Conservation (phyloP, 1,284 basidiomycete species). For the Papiliotrema laurentii region DNA sequence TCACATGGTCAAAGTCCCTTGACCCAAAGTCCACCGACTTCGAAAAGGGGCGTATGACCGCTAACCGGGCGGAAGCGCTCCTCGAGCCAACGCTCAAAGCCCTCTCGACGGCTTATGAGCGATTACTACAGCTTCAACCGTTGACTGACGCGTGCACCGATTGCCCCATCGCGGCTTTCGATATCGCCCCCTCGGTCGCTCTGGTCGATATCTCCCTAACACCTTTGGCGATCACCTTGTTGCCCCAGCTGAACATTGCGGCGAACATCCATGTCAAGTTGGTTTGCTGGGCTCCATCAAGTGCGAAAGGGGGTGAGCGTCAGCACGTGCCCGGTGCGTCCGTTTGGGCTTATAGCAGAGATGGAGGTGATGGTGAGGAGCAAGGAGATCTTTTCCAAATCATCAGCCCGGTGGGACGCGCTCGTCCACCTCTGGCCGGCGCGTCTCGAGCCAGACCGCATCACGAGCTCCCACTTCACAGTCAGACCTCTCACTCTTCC, state of each 20-base stretch:
- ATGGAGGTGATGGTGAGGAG: not conserved
- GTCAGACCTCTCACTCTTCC: too few species aligned
- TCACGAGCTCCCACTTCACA: too few species aligned
- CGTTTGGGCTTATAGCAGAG: too few species aligned
- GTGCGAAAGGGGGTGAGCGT: not conserved
- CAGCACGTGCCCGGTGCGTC: too few species aligned
- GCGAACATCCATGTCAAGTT: slow-evolving; percentile 2
- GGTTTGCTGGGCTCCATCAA: not conserved
- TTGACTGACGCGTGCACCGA: not conserved
- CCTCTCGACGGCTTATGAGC: not conserved
- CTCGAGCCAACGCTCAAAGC: not conserved
- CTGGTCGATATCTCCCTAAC: not conserved
- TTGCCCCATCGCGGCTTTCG: not conserved
- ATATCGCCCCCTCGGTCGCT: not conserved
- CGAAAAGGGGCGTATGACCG: too few species aligned
- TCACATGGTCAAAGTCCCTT: too few species aligned
- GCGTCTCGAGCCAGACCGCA: too few species aligned
- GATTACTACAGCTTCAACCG: not conserved
- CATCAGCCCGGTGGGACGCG: not conserved
- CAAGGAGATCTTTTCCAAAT: not conserved
- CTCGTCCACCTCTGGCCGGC: slow-evolving; percentile 1
- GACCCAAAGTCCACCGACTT: too few species aligned
- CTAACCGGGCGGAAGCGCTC: not conserved
- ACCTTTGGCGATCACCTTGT: not conserved
- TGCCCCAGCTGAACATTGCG: not conserved